These are phyloP conservation scores for Cardamine chenopodiifolia DNA, from an alignment of 345 rosid genomes.

Conservation along the genomic window DNA sequence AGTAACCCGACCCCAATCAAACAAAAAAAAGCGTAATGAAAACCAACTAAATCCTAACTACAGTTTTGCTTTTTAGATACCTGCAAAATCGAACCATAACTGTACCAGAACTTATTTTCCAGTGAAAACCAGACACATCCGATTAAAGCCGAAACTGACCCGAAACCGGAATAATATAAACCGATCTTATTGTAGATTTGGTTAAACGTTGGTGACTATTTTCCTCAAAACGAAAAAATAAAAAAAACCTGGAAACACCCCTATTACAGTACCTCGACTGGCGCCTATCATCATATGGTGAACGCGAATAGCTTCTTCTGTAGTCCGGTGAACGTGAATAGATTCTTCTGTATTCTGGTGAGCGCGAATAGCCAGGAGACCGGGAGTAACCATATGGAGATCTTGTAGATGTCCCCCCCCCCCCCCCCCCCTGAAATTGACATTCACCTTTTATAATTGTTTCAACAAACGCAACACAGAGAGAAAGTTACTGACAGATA, in stretches of 20 bases:
- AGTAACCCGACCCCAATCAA: background rate
- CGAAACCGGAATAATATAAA: no score
- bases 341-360: constrained; percentile 47
- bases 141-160: background rate
- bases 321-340: constrained; percentile 45
- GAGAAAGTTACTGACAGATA: background rate
- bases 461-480: background rate
- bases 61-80: background rate
- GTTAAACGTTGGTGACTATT: background rate
- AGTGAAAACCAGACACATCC: background rate
- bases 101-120: background rate
- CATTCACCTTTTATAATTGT: background rate
- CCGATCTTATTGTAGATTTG: background rate
- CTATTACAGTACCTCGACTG: constrained; percentile 20
- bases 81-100: background rate
- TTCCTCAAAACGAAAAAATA: background rate
- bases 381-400: constrained; percentile 58
- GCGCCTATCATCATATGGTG: constrained; percentile 44
- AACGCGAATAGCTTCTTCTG: constrained; percentile 2
- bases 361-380: constrained; percentile 59
- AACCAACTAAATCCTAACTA: background rate
- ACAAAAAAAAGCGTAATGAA: background rate
- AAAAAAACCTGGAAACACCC: background rate
- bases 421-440: constrained; percentile 46
- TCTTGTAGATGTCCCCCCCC: constrained; percentile 52